phyloP scores from a whole-genome alignment of 2,329 filamentous ascomycete species.

The Alternaria gaisen region DNA sequence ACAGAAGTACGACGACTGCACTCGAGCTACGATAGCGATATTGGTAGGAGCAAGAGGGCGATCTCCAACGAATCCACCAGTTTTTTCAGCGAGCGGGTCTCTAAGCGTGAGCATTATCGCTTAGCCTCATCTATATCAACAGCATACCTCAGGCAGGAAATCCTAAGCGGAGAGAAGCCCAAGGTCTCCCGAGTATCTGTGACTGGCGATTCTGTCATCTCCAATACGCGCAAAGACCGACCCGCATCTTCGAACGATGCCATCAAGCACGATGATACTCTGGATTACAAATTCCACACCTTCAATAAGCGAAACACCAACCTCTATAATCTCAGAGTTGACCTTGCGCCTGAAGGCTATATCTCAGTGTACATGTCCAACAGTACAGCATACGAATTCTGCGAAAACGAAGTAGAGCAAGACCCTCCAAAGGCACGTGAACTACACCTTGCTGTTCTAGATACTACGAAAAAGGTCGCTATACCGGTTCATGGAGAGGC shows the following conservation, averaged over 20 bases:
- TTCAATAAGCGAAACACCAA: neutral
- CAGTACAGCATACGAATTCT: slow-evolving; percentile 1
- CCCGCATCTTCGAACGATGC: neutral
- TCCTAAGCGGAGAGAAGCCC: neutral
- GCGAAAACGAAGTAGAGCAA: neutral
- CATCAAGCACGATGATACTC: neutral
- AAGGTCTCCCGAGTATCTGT: neutral
- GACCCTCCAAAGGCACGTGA: neutral
- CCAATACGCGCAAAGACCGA: neutral
- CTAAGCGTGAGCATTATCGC: neutral
- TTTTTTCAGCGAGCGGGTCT: too few species aligned
- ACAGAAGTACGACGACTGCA: neutral
- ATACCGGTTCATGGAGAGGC: slow-evolving; percentile 4
- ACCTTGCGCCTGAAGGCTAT: slow-evolving; percentile 9
- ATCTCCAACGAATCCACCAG: neutral
- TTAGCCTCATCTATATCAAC: neutral
- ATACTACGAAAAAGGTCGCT: neutral
- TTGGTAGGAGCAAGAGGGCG: neutral
- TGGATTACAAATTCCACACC: rapidly evolving
- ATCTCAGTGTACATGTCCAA: slow-evolving; percentile 10
- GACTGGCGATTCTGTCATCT: neutral
- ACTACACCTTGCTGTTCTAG: neutral
- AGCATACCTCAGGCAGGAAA: neutral
- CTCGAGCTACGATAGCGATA: too few species aligned
- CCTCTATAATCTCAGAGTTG: slow-evolving; percentile 10